A percentile compares a stretch with the other conserved stretches of the same genome.
These are phyloP conservation scores for Allium cepa DNA, from an alignment of 106 monocot genomes.

Conservation along the genomic window DNA sequence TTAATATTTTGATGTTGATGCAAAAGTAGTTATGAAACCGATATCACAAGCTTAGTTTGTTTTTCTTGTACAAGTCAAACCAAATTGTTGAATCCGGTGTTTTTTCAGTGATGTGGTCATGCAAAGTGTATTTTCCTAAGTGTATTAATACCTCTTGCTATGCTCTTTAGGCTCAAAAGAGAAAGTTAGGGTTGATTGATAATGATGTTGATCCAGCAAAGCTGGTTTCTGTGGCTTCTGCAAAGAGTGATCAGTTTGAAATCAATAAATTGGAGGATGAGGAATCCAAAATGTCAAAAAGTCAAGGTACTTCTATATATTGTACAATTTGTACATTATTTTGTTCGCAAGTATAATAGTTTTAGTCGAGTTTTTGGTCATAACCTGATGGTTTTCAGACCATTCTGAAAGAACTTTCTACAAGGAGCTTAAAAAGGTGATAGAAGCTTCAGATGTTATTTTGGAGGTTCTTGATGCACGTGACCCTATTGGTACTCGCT, in stretches of 20 bases:
- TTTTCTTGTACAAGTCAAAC: too few relatives aligned
- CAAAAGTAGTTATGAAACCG: too few relatives aligned
- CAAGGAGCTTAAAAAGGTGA: constrained; percentile 91
- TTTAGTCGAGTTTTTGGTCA: background rate
- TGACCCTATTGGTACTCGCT: constrained; percentile 94
- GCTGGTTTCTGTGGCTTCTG: constrained; percentile 27
- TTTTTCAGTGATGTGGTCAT: too few relatives aligned
- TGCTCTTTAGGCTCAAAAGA: constrained; percentile 60
- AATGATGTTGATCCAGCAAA: constrained; percentile 26
- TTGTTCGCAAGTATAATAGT: background rate
- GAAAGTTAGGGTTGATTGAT: constrained; percentile 60
- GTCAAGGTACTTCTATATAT: constrained; percentile 27
- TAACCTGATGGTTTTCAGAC: constrained; percentile 33
- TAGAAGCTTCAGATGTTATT: constrained; percentile 98
- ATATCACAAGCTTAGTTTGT: too few relatives aligned
- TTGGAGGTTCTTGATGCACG: constrained; percentile 97
- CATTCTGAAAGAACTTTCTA: constrained; percentile 93
- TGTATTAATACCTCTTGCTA: constrained; percentile 1
- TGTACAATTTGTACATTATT: background rate
- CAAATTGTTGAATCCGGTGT: too few relatives aligned
- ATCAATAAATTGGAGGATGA: constrained; percentile 26
- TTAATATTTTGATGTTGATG: too few relatives aligned
- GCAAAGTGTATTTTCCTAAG: too few relatives aligned
- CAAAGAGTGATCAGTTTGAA: constrained; percentile 22
- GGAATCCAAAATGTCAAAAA: constrained; percentile 21